These are phyloP conservation scores for Cordyceps pruinosa DNA, from an alignment of 2,329 filamentous ascomycete species.

Conservation along the genomic window DNA sequence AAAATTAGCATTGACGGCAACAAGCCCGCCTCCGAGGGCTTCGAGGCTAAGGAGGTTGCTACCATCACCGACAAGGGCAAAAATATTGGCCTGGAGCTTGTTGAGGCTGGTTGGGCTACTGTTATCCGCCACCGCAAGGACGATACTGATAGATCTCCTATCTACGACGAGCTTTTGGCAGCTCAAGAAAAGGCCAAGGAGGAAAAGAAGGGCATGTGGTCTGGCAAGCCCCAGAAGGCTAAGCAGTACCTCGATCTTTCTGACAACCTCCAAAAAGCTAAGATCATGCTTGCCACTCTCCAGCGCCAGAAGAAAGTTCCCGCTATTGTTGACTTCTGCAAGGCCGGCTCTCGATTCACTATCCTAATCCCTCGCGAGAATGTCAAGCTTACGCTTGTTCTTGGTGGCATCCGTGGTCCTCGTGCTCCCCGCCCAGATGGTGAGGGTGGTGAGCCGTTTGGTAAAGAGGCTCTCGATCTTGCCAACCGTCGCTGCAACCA, in stretches of 20 bases:
- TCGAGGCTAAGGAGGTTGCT: constrained; percentile 89
- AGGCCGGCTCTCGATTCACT: constrained; percentile 91
- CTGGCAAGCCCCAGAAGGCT: constrained; percentile 74
- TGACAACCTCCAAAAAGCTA: constrained; percentile 88
- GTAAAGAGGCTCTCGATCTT: constrained; percentile 88
- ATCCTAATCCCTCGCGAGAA: constrained; percentile 87
- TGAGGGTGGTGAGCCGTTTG: constrained; percentile 83
- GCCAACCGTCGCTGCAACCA: constrained; percentile 85
- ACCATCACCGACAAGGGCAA: constrained; percentile 78
- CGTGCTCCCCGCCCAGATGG: constrained; percentile 71
- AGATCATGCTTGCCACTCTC: constrained; percentile 81
- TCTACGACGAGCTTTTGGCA: constrained; percentile 82
- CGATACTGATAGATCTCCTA: constrained; percentile 85
- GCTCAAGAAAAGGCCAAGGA: constrained; percentile 79
- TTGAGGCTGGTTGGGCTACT: constrained; percentile 89
- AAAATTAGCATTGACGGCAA: constrained; percentile 83
- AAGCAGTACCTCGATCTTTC: constrained; percentile 86
- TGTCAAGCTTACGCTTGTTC: constrained; percentile 88
- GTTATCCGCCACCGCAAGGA: constrained; percentile 94
- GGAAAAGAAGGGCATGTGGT: constrained; percentile 92
- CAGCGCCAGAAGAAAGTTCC: constrained; percentile 89
- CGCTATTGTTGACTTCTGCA: constrained; percentile 93
- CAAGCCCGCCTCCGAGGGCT: constrained; percentile 82
- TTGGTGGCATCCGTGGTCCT: constrained; percentile 87
- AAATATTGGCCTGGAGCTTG: constrained; percentile 75